phyloP scores from a whole-genome alignment of 2,329 filamentous ascomycete genomes.

The Paraphoma sp. region DNA sequence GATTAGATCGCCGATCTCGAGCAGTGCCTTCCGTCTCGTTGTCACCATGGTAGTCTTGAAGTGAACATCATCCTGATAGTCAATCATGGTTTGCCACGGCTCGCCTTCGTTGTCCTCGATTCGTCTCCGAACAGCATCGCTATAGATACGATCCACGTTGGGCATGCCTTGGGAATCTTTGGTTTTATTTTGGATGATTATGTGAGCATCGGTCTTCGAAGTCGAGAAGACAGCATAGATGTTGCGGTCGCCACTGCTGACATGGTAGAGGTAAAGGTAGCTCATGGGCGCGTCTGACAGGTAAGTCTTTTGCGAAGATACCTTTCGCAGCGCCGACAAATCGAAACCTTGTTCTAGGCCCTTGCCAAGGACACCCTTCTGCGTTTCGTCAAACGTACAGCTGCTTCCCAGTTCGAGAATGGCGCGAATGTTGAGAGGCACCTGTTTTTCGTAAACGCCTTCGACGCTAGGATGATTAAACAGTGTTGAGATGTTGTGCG shows the following conservation, averaged over 20 bases:
- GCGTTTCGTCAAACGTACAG: slow-evolving; percentile 91
- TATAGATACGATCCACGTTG: slow-evolving; percentile 88
- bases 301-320: slow-evolving; percentile 74
- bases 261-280: slow-evolving; percentile 92
- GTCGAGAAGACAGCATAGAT: slow-evolving; percentile 95
- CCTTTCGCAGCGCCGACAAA: slow-evolving; percentile 73
- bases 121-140: slow-evolving; percentile 73
- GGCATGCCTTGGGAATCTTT: slow-evolving; percentile 86
- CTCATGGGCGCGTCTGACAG: slow-evolving; percentile 75
- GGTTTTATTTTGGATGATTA: slow-evolving; percentile 85
- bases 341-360: slow-evolving; percentile 95
- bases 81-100: slow-evolving; percentile 80
- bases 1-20: slow-evolving; percentile 85
- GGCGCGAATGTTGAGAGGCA: slow-evolving; percentile 85
- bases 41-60: slow-evolving; percentile 90
- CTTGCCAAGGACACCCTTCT: slow-evolving; percentile 88
- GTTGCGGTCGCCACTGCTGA: slow-evolving; percentile 87
- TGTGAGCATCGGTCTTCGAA: slow-evolving; percentile 76
- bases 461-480: slow-evolving; percentile 95
- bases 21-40: slow-evolving; percentile 84
- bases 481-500: slow-evolving; percentile 79
- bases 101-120: slow-evolving; percentile 71
- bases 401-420: slow-evolving; percentile 88
- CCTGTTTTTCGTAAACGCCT: slow-evolving; percentile 93
- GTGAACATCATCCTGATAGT: slow-evolving; percentile 83